Evolutionary conservation across 306 rosid genomes (phyloP), one percentile per base, ranked within the genome.

Genomic region (Crataegus laevigata): DNA sequence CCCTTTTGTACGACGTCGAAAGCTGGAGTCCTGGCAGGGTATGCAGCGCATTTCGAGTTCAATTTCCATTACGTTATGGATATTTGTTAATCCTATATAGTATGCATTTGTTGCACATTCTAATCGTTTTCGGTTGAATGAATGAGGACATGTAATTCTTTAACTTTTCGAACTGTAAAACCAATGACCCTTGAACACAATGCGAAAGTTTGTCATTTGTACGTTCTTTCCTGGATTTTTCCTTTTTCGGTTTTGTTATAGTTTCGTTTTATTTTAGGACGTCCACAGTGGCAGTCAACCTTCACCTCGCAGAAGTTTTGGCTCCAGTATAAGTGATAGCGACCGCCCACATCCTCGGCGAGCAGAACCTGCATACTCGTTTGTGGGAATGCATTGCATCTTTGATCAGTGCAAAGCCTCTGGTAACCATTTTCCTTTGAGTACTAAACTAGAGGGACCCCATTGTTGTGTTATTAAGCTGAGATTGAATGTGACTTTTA

Each of bases 371-470:
- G 96, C 96, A 43, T 94, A 94, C 86, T 94, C 98, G 13, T 94
- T 94, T 68, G 90, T 90, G 6, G 98, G 98, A 86, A 91, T 94
- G 98, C 98, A 94, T 75, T 94, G 96, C 77, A 77, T 94, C 85
- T 91, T 94, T 85, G 98, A 94, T 82, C 91, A 94, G 84, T 86
- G 96, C 97, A 90, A 82, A 78, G 82, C 93, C 71, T 86, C 97
- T 45, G 98, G 98, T 94, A 91, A 34, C 2, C 61, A 51, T 79
- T 75, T 85, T 36, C 69, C 34, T 3, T 22, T 0, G 15, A 12
- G 15, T 18, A 66, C 34, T 68, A 43, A 3, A 36, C 21, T 15
- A 66, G 22, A 8, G 14, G 26, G 38, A 6, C 19, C 72, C 54
- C 28, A 6, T 54, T 38, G 22, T 21, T 75, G 51, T 18, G 28